Evolutionary conservation across 2,329 filamentous ascomycete genomes (phyloP), one percentile per base, ranked within the genome.

Genomic region (Ascochyta lentis): DNA sequence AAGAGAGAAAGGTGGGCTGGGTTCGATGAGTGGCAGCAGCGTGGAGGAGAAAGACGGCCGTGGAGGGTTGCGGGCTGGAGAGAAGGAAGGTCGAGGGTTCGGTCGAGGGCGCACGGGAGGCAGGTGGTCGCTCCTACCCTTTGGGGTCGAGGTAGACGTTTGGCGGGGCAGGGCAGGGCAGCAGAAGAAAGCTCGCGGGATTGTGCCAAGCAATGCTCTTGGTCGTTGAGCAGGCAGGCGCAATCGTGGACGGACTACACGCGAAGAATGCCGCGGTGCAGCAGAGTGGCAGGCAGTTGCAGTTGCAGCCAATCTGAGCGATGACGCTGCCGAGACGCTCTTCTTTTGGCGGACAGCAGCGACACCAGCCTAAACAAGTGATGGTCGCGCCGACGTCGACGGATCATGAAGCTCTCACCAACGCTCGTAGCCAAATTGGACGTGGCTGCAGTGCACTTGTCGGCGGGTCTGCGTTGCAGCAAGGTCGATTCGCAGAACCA

Each of bases 361-460:
- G 64, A 57, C 59, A 63, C 64, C 58, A 66, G 62, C 58, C 60
- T 63, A 56, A 67, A 68, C 51, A 56, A 66, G 64, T 59, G 65
- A 69, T 64, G 56, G 60, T 64, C 57, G 54, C 52, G 65, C 58
- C 56, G 60, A 61, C 47, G 43, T 40, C 54, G 55, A 60, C 55
- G 43, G 54, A 66, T 60, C 71, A 72, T 66, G 51, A 57, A 71
- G 60, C 56, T 56, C 60, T 35, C 49, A 53, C 56, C 31, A 56
- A 59, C 41, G 49, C 44, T 58, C 40, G 60, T 59, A 62, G 67
- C 67, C 59, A 63, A 65, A 66, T 49, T 43, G 60, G 68, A 69
- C 49, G 71, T 69, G 69, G 71, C 71, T 74, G 72, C 72, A 74
- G 71, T 66, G 55, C 56, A 55, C 56, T 59, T 56, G 52, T 43